Base-by-base conservation (phyloP, 768 basidiomycete species). In the Scleroderma bovista region DNA sequence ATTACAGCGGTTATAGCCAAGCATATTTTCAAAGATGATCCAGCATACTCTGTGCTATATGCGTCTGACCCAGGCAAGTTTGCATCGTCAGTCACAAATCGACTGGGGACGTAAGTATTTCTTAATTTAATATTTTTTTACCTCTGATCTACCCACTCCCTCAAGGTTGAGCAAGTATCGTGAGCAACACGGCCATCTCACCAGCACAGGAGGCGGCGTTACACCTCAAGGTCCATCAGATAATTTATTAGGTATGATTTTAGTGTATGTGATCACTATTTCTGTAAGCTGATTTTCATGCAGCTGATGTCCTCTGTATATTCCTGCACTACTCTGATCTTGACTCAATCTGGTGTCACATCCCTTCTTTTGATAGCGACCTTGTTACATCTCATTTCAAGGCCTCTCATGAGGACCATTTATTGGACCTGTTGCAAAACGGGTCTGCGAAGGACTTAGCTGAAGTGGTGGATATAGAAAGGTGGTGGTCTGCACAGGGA, bases 241-340 rank as follows among this genome's bases (percentile, higher is more conserved):
- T 39, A 51, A 51, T 45, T 29, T 45, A 17, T 15, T 51, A 20
- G 36, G 44, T 51, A 16, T 45, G 43, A 38, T 19, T 26, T 45
- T 12, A 3, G 7, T n/a, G 23, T 17, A 13, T 12, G 6, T 17
- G 11, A 16, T 16, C 3, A 36, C 13, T 15, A 3, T 6, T 36
- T 29, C 5, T 29, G 26, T 29, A 9, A 29, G 4, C 26, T 29
- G 9, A n/a, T 8, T 29, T 37, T 33, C 15, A 36, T 15, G 31
- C 24, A 50, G 36, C 41, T 19, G 41, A 50, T 7, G 19, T 50
- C 34, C 42, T 44, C 19, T 33, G 13, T 26, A 43, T 48, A 15
- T 52, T 52, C n/a, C 43, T 46, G 9, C 39, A 52, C 15, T 52
- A 48, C 12, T n/a, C 34, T 20, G 37, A 40, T 3, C 46, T 52